Conservation (phyloP, 345 rosid genomes). For the Anacardium occidentale region DNA sequence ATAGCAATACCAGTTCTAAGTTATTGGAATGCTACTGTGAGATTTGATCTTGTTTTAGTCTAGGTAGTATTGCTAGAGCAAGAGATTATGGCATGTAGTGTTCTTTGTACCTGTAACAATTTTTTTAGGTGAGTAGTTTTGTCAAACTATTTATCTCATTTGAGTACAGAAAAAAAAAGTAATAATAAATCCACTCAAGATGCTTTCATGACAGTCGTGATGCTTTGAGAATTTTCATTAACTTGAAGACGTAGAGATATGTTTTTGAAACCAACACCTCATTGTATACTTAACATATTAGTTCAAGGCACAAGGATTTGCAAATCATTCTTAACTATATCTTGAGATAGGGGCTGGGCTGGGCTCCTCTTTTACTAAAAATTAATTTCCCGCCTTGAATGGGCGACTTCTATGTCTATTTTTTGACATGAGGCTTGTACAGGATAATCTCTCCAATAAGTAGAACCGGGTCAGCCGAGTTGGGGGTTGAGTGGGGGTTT, state of each 20-base stretch:
- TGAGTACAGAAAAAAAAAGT: neutral
- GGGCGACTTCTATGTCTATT: neutral
- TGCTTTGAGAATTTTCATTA: neutral
- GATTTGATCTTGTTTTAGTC: neutral
- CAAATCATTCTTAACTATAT: neutral
- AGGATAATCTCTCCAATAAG: neutral
- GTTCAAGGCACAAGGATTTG: neutral
- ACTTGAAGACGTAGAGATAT: neutral
- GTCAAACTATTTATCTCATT: neutral
- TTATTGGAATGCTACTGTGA: neutral
- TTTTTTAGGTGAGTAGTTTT: neutral
- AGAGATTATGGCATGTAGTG: neutral
- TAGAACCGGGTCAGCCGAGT: neutral
- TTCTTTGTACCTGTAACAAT: neutral
- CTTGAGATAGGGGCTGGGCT: neutral
- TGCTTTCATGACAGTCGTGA: neutral
- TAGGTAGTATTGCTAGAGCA: neutral
- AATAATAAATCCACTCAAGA: neutral
- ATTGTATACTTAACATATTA: neutral
- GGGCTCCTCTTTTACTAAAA: neutral
- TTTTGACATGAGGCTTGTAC: neutral
- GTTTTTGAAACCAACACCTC: too few species aligned
- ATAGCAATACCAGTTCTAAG: neutral
- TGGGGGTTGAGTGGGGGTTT: constrained; percentile 1
- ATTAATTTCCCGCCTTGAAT: neutral